Evolutionary conservation across 2,329 filamentous ascomycete genomes (phyloP).

Genomic region (Fusarium acutatum): DNA sequence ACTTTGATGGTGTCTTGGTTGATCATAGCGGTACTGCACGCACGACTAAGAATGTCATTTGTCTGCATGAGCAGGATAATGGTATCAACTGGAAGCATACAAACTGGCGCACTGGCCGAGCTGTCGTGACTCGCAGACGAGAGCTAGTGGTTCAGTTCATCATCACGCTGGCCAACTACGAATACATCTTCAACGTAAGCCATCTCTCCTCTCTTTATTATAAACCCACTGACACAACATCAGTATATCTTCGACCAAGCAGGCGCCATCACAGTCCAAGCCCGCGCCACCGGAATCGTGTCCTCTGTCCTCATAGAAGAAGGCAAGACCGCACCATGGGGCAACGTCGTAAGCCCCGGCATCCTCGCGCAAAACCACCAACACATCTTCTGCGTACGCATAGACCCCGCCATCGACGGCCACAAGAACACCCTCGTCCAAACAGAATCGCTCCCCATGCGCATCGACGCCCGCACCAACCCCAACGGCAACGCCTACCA

Average conservation of each 20-base stretch:
- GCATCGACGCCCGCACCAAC: slow-evolving; percentile 52
- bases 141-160: slow-evolving; percentile 74
- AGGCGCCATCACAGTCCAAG: slow-evolving; percentile 68
- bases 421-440: slow-evolving; percentile 62
- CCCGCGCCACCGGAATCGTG: slow-evolving; percentile 72
- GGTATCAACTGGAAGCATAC: slow-evolving; percentile 79
- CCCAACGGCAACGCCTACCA: slow-evolving; percentile 58
- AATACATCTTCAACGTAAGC: slow-evolving; percentile 60
- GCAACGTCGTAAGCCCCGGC: slow-evolving; percentile 70
- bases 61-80: slow-evolving; percentile 75
- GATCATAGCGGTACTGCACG: slow-evolving; percentile 45
- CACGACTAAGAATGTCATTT: slow-evolving; percentile 64
- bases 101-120: slow-evolving; percentile 69
- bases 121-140: slow-evolving; percentile 66
- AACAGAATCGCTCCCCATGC: slow-evolving; percentile 54
- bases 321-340: slow-evolving; percentile 61
- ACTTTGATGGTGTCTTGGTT: slow-evolving; percentile 46
- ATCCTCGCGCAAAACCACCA: slow-evolving; percentile 75
- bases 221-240: neutral
- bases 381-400: slow-evolving; percentile 71
- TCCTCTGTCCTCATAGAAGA: slow-evolving; percentile 67
- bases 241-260: slow-evolving; percentile 66
- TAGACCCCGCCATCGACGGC: slow-evolving; percentile 73
- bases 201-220: neutral
- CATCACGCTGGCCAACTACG: slow-evolving; percentile 75